Evolutionary conservation across 1,284 basidiomycete genomes (phyloP).

Genomic region (Coniophora puteana): DNA sequence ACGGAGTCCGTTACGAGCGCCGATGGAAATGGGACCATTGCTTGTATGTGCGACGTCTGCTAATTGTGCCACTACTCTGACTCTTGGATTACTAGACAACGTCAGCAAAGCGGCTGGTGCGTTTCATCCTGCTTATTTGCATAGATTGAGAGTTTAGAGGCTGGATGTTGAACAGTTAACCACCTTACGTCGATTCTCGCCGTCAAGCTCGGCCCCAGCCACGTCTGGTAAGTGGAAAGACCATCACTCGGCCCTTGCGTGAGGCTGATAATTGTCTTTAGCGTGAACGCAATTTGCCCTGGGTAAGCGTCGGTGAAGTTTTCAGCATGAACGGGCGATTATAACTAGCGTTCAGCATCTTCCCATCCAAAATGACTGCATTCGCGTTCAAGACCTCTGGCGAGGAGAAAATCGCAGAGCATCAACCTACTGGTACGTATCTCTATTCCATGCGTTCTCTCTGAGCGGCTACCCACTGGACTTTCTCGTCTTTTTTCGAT

Average conservation of each 20-base stretch:
- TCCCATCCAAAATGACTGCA: slow-evolving; percentile 86
- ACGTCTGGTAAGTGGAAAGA: slow-evolving; percentile 55
- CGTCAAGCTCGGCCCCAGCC: slow-evolving; percentile 55
- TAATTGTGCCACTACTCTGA: neutral
- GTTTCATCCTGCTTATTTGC: slow-evolving; percentile 5
- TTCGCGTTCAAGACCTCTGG: slow-evolving; percentile 63
- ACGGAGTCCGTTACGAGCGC: slow-evolving; percentile 49
- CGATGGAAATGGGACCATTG: slow-evolving; percentile 54
- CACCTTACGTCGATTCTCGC: slow-evolving; percentile 79
- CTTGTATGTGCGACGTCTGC: neutral
- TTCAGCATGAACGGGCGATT: neutral
- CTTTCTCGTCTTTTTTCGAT: slow-evolving; percentile 1
- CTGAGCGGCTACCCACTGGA: neutral
- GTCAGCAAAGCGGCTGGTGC: slow-evolving; percentile 75
- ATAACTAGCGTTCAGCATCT: slow-evolving; percentile 45
- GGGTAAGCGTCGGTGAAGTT: slow-evolving; percentile 40
- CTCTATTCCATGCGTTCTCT: neutral
- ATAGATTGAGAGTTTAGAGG: too few species aligned
- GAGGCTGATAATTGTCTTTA: slow-evolving; percentile 23
- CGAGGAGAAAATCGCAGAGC: slow-evolving; percentile 45
- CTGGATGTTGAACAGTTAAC: slow-evolving; percentile 47
- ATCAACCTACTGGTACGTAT: slow-evolving; percentile 59
- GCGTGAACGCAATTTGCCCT: slow-evolving; percentile 85
- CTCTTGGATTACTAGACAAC: slow-evolving; percentile 44
- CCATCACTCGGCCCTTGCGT: slow-evolving; percentile 5